phyloP scores from a whole-genome alignment of 2,329 filamentous ascomycete species.

The Aspergillus versicolor region DNA sequence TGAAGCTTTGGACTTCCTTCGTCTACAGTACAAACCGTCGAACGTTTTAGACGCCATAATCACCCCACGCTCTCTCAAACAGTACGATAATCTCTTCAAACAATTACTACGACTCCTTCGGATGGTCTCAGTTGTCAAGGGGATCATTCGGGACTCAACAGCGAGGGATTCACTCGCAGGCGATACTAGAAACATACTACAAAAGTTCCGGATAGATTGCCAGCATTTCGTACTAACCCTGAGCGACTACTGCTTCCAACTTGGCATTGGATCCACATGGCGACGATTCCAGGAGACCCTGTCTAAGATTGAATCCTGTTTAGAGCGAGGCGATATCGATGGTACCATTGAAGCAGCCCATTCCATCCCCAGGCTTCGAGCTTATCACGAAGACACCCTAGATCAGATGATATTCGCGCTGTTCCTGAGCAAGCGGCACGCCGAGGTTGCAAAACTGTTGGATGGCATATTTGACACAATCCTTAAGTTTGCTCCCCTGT shows the following conservation, averaged over 20 bases:
- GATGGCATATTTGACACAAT: slow-evolving; percentile 74
- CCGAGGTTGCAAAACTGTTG: slow-evolving; percentile 68
- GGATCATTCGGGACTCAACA: slow-evolving; percentile 61
- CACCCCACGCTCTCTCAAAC: slow-evolving; percentile 66
- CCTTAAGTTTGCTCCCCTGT: slow-evolving; percentile 62
- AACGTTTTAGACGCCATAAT: slow-evolving; percentile 71
- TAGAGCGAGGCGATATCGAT: slow-evolving; percentile 50
- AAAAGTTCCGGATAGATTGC: slow-evolving; percentile 71
- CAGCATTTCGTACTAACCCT: slow-evolving; percentile 75
- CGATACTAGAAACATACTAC: slow-evolving; percentile 43
- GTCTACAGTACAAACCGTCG: slow-evolving; percentile 79
- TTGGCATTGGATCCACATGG: slow-evolving; percentile 74
- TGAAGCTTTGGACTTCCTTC: slow-evolving; percentile 88
- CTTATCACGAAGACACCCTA: slow-evolving; percentile 70
- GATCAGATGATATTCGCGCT: slow-evolving; percentile 73
- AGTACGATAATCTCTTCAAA: slow-evolving; percentile 85
- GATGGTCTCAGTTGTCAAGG: slow-evolving; percentile 72
- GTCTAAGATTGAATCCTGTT: slow-evolving; percentile 58
- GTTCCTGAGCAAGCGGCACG: slow-evolving; percentile 72
- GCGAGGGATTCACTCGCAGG: slow-evolving; percentile 31
- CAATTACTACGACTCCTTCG: slow-evolving; percentile 73
- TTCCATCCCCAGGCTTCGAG: slow-evolving; percentile 66
- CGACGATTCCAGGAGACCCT: slow-evolving; percentile 66
- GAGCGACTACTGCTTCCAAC: slow-evolving; percentile 75
- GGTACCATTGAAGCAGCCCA: slow-evolving; percentile 50